These are phyloP conservation scores for Helichrysum umbraculigerum DNA, from an alignment of 129 eudicot genomes.

Conservation along the genomic window DNA sequence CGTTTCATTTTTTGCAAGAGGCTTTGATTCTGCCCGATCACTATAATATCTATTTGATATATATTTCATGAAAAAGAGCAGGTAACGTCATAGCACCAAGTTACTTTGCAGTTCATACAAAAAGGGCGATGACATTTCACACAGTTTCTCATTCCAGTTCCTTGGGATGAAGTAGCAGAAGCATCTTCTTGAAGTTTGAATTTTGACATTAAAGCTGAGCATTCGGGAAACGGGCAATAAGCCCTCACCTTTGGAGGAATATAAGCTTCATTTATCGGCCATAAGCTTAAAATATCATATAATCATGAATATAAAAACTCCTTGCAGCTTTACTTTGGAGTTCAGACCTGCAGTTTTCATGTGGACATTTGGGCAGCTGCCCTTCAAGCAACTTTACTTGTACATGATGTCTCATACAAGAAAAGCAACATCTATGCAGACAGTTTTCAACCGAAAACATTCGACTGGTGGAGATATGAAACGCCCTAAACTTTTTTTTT, in stretches of 20 bases:
- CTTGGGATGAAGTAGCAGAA: constrained; percentile 8
- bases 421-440: constrained; percentile 54
- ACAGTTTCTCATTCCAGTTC: constrained; percentile 42
- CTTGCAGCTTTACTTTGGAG: constrained; percentile 46
- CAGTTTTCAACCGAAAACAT: constrained; percentile 54
- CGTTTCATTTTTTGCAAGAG: constrained; percentile 42
- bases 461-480: constrained; percentile 3
- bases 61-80: constrained; percentile 40
- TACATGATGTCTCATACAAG: constrained; percentile 59
- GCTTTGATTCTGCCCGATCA: constrained; percentile 49
- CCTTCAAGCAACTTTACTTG: constrained; percentile 62
- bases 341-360: constrained; percentile 49
- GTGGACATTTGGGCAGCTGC: constrained; percentile 62
- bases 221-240: constrained; percentile 64
- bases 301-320: constrained; percentile 44
- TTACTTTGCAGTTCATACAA: constrained; percentile 60
- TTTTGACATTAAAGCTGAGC: constrained; percentile 64
- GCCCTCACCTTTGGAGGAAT: constrained; percentile 51
- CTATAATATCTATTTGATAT: constrained; percentile 36
- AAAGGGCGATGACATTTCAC: constrained; percentile 44
- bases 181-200: constrained; percentile 35
- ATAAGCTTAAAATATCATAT: constrained; percentile 49
- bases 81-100: constrained; percentile 53
- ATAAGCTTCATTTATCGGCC: constrained; percentile 66
- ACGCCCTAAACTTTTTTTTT: too few relatives aligned